Evolutionary conservation across 1,284 basidiomycete species (phyloP), one percentile per base, ranked within the genome.

Genomic region (Tilletia caries): DNA sequence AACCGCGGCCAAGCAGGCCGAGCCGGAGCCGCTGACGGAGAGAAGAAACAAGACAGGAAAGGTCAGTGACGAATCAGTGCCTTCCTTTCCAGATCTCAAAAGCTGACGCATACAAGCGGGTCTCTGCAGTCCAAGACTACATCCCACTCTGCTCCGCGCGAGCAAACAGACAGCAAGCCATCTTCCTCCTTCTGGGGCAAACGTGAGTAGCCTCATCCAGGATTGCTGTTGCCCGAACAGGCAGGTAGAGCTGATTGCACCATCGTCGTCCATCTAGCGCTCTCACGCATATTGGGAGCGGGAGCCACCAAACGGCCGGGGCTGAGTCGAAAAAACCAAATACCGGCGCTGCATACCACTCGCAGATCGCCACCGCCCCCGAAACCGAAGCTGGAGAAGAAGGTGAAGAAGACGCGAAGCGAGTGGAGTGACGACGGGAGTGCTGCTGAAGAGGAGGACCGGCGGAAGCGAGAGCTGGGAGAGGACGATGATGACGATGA

Each of bases 401-500:
- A 62, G 58, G 58, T 62, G 32, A 62, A 62, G 58, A 62, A 62
- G 58, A 62, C 58, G 58, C 27, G 58, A 29, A 62, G 58, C 58
- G 58, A 62, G 58, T 62, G 58, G 58, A 62, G 58, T 29, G 58
- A 62, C 33, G 58, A 62, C 18, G 58, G 58, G 33, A 62, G 58
- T 29, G 58, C 33, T 25, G 58, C 58, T 62, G 58, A 33, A 20
- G 58, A 62, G 58, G 58, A 62, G 18, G 58, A 33, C 29, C 32
- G n/a, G 29, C 58, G 33, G 58, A 37, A 62, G 58, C 27, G 58
- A 3, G 58, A 62, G 58, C 27, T n/a, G 0, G 58, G 58, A 8
- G 58, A 62, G 32, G 58, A 58, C 54, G 54, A 58, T 58, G 54
- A 58, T 29, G 54, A 62, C 34, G 58, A 33, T n/a, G 58, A 33